Evolutionary conservation across 2,329 filamentous ascomycete species (phyloP).

Genomic region (Seiridium cupressi): DNA sequence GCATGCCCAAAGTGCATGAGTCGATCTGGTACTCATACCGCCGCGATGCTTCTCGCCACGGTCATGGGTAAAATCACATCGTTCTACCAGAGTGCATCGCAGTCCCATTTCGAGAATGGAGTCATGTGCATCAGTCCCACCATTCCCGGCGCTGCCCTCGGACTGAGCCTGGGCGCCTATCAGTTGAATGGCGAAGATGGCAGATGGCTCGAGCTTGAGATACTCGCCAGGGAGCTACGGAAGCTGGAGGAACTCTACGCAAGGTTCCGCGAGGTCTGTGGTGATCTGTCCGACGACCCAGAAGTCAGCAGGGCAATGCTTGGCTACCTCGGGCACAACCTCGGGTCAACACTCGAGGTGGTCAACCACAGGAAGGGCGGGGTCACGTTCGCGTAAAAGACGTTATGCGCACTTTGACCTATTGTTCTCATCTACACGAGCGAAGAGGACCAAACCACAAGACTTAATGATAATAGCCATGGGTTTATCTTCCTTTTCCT

Average conservation of each 20-base stretch:
- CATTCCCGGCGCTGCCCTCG: conserved; percentile 22
- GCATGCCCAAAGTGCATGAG: conserved; percentile 43
- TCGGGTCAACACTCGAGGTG: conserved; percentile 41
- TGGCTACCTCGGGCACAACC: conserved; percentile 40
- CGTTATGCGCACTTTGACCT: neutral
- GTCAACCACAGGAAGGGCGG: conserved; percentile 35
- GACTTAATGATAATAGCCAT: too few species aligned
- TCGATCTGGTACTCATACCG: conserved; percentile 39
- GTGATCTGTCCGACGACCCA: conserved; percentile 36
- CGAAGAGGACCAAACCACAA: too few species aligned
- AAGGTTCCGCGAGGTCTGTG: conserved; percentile 40
- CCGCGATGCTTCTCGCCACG: conserved; percentile 48
- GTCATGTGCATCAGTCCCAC: conserved; percentile 14
- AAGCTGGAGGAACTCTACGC: conserved; percentile 46
- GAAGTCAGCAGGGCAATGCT: conserved; percentile 45
- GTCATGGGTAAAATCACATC: conserved; percentile 46
- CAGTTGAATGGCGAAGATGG: conserved; percentile 44
- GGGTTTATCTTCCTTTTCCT: too few species aligned
- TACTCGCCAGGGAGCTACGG: conserved; percentile 44
- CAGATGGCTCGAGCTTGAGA: conserved; percentile 45
- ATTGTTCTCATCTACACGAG: too few species aligned
- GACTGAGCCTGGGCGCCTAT: conserved; percentile 42
- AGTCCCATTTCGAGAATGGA: conserved; percentile 35
- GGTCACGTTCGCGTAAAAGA: conserved; percentile 19
- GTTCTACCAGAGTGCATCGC: conserved; percentile 41